phyloP scores from a whole-genome alignment of 1,284 basidiomycete genomes.

The Sporisorium reilianum region DNA sequence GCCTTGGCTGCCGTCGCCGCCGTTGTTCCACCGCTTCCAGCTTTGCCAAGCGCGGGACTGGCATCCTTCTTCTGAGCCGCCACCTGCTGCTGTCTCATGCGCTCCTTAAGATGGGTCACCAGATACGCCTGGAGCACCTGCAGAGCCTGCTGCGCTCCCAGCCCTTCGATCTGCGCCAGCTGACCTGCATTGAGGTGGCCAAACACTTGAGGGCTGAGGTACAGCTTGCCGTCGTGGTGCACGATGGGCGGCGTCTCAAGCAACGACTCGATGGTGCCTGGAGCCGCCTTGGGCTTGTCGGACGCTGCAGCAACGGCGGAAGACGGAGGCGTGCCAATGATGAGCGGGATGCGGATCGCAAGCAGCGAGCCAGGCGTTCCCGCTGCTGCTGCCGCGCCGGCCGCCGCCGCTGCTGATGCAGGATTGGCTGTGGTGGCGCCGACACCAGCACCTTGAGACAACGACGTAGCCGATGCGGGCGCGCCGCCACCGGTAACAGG shows the following conservation, averaged over 20 bases:
- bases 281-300: slow-evolving; percentile 62
- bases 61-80: slow-evolving; percentile 50
- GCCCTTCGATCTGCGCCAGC: slow-evolving; percentile 80
- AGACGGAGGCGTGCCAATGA: slow-evolving; percentile 75
- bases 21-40: not conserved
- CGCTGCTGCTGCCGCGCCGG: slow-evolving; percentile 16
- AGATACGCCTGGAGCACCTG: slow-evolving; percentile 85
- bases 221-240: slow-evolving; percentile 83
- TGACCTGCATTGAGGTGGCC: slow-evolving; percentile 80
- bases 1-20: slow-evolving; percentile 10
- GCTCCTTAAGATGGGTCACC: slow-evolving; percentile 85
- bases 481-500: slow-evolving; percentile 7
- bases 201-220: slow-evolving; percentile 86
- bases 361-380: slow-evolving; percentile 27
- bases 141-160: slow-evolving; percentile 85
- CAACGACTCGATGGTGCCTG: slow-evolving; percentile 66
- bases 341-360: slow-evolving; percentile 73
- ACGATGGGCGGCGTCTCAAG: slow-evolving; percentile 79
- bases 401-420: slow-evolving; percentile 11
- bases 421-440: slow-evolving; percentile 9
- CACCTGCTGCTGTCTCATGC: slow-evolving; percentile 72
- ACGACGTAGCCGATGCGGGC: not conserved
- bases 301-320: slow-evolving; percentile 62
- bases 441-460: slow-evolving; percentile 6
- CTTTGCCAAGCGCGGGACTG: slow-evolving; percentile 8